A percentile compares a stretch with the other conserved stretches of the same genome.
These are phyloP conservation scores for Phoma sp. DNA, from an alignment of 2,329 filamentous ascomycete genomes.

Conservation along the genomic window DNA sequence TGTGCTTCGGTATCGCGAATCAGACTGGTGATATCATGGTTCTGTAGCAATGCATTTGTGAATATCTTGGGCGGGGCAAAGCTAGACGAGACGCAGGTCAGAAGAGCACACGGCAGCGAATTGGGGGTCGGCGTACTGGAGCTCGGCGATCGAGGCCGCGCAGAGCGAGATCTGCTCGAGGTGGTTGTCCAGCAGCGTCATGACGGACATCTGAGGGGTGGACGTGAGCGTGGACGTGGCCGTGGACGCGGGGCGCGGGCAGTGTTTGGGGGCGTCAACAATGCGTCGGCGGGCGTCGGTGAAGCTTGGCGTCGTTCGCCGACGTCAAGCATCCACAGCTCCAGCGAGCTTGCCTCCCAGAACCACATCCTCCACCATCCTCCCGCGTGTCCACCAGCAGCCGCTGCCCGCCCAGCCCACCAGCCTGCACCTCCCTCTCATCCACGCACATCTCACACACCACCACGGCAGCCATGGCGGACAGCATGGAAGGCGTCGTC, in stretches of 20 bases:
- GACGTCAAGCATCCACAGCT: constrained; percentile 15
- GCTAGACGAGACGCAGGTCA: constrained; percentile 54
- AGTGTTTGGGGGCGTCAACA: constrained; percentile 14
- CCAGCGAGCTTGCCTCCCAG: constrained; percentile 24
- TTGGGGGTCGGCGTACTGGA: constrained; percentile 45
- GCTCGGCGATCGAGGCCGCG: constrained; percentile 54
- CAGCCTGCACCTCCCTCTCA: constrained; percentile 22
- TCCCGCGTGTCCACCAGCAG: constrained; percentile 1
- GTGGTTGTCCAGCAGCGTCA: constrained; percentile 55
- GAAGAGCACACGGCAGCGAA: background rate
- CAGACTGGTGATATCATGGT: constrained; percentile 89
- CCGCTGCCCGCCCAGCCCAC: background rate
- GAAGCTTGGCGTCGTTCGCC: constrained; percentile 3
- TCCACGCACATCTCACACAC: constrained; percentile 12
- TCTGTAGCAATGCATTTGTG: constrained; percentile 86
- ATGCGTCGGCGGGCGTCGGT: background rate
- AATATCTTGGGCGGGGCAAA: constrained; percentile 94
- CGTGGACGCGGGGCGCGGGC: background rate
- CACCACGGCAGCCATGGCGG: constrained; percentile 50
- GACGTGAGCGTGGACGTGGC: background rate
- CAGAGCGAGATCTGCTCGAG: constrained; percentile 59
- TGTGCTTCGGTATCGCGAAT: constrained; percentile 95
- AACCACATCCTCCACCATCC: constrained; percentile 18
- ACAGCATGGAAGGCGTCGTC: constrained; percentile 58
- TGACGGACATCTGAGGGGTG: constrained; percentile 29